Base-by-base conservation (phyloP, 305 asterid species). In the Striga hermonthica region DNA sequence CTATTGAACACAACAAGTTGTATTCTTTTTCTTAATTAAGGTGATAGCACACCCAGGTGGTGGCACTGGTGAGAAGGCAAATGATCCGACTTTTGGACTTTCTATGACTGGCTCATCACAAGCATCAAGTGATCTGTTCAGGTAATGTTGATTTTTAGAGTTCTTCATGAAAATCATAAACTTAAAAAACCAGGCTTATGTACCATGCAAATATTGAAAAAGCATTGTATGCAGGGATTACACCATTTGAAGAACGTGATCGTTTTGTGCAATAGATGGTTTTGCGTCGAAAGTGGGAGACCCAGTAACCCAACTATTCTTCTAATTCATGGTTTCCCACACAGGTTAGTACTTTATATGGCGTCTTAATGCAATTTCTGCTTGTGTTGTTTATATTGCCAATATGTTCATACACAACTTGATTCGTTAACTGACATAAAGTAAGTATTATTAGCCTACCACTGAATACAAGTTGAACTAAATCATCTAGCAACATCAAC, bases 221-320 rank as follows among this genome's bases (percentile, higher is more conserved):
- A 77, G 82, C 75, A 75, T 71, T 81, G 80, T 80, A 83, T 89
- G 90, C 96, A 85, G 98, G 90, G 84, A 4, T 79, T 79, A 71
- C 82, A 22, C 31, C 49, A 78, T 83, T 80, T 84, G 95, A 85
- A 22, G 2, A 84, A 79, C 89, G 64, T 88, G 79, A 84, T 81
- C 89, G 74, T 87, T 89, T 87, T 86, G 89, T 83, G 82, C 92
- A 81, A 77, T 87, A 90, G 96, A 87, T 92, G 96, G 96, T 92
- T 92, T 76, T 86, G 87, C 77, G 84, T 92, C 41, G 91, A 92
- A 69, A 83, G 79, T 40, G 96, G 97, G 75, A 88, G 77, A 70
- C 64, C 86, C 28, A 76, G 67, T 45, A 82, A 81, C 67, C 88
- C 88, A 65, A 82, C 94, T 10, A 67, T 92, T 66, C 52, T 92